Base-by-base conservation (phyloP, 2,329 filamentous ascomycete species). In the Gyromitra esculenta region DNA sequence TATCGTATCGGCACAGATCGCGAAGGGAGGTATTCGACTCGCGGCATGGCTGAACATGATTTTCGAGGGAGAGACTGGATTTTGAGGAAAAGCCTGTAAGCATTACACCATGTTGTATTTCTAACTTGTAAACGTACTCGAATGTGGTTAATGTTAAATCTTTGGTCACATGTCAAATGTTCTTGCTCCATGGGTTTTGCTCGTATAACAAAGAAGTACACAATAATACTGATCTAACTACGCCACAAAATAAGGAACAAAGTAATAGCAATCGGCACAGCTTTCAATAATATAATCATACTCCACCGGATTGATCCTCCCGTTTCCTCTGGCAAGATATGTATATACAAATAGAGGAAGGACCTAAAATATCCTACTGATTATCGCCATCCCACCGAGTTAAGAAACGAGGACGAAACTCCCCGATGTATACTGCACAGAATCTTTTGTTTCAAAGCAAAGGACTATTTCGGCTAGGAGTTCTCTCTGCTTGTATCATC, bases 1-100 rank as follows among this genome's bases (percentile, higher is more conserved):
- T 18, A 87, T 90, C 70, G 85, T 92, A 52, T 88, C 92, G 82
- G 82, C 88, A 75, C 89, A 91, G 82, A 85, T 93, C 75, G 91
- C 91, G 11, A 88, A 88, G 78, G 91, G 89, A 5, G 91, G 91
- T 1, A 91, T 89, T 82, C 72, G 79, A 48, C 85, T 92, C 82
- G 91, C 89, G 3, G 86, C 86, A 21, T 92, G 89, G 89, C 83
- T 92, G 75, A 89, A 92, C 81, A 83, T 87, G 80, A 89, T 91
- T 80, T 88, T 85, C 7, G 83, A 85, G 56, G 81, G 82, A 8
- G 57, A 73, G 56, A 76, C 74, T 45, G 74, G 74, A 18, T 76
- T 76, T 63, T 72, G 48, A 45, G 43, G 9, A 45, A 45, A 45
- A 45, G 25, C 2, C 25, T 31, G 25, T 31, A 31, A 31, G 25